Conservation (phyloP, 208 protist species). For the Trypanosoma mega region DNA sequence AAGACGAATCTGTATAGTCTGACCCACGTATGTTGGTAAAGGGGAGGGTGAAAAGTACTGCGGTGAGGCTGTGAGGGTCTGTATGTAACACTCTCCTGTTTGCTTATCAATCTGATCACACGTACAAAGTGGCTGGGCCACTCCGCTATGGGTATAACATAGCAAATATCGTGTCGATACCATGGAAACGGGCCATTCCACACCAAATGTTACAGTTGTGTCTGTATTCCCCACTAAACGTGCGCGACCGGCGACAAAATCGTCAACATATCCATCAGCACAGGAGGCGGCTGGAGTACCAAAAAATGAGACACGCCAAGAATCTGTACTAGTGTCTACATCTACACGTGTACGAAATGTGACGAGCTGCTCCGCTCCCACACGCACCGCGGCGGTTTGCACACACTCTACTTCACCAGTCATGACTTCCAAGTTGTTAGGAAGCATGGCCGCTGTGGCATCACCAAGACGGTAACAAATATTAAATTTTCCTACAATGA, state of each 20-base stretch:
- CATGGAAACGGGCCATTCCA: conserved; percentile 82
- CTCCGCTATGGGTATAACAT: conserved; percentile 71
- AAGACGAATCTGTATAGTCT: conserved; percentile 59
- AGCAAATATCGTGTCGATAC: conserved; percentile 64
- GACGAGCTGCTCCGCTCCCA: conserved; percentile 60
- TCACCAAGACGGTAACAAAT: conserved; percentile 73
- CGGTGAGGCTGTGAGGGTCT: conserved; percentile 42
- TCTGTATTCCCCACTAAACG: conserved; percentile 22
- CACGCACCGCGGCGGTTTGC: conserved; percentile 40
- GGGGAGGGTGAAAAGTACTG: conserved; percentile 47
- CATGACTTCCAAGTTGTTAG: conserved; percentile 40
- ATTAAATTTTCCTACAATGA: conserved; percentile 54
- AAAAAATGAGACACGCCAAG: conserved; percentile 81
- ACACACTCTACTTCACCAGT: conserved; percentile 68
- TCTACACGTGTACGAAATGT: conserved; percentile 58
- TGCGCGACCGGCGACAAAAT: conserved; percentile 53
- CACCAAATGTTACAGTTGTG: conserved; percentile 63
- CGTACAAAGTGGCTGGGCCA: conserved; percentile 65
- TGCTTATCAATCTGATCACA: conserved; percentile 73
- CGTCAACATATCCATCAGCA: conserved; percentile 43
- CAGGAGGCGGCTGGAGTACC: conserved; percentile 48
- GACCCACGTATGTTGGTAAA: conserved; percentile 79
- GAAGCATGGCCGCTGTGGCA: conserved; percentile 63
- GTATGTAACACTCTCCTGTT: conserved; percentile 73
- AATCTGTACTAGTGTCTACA: conserved; percentile 51